phyloP scores from a whole-genome alignment of 306 rosid species.

The Lathyrus oleraceus region DNA sequence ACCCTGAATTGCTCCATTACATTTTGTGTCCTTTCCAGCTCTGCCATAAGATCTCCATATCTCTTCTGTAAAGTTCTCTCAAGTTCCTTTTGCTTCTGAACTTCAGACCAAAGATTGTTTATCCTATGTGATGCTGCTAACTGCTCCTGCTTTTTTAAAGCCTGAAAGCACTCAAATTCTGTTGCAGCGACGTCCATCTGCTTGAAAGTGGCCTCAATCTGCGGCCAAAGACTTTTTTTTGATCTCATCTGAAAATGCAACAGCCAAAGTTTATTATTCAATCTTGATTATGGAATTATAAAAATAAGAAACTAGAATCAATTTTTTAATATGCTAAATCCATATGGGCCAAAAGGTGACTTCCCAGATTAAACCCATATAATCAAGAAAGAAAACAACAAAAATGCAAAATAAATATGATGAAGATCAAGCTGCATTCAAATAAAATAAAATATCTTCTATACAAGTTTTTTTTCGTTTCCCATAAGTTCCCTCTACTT shows the following conservation, averaged over 20 bases:
- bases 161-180: slow-evolving; percentile 86
- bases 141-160: slow-evolving; percentile 82
- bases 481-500: too few species aligned
- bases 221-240: slow-evolving; percentile 78
- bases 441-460: background rate
- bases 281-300: background rate
- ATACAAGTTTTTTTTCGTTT: background rate
- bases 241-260: slow-evolving; percentile 64
- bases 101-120: slow-evolving; percentile 69
- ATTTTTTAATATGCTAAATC: slow-evolving; percentile 10
- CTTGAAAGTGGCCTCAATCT: slow-evolving; percentile 83
- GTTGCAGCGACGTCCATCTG: slow-evolving; percentile 85
- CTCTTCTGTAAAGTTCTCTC: slow-evolving; percentile 70
- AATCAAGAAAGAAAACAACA: background rate
- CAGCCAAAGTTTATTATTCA: slow-evolving; percentile 12
- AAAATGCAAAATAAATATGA: background rate
- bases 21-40: slow-evolving; percentile 55
- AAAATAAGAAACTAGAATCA: slow-evolving; percentile 11
- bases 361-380: background rate
- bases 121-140: slow-evolving; percentile 78
- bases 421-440: background rate
- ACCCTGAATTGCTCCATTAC: slow-evolving; percentile 49
- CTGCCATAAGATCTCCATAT: slow-evolving; percentile 67
- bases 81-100: slow-evolving; percentile 83
- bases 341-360: background rate